These are phyloP conservation scores for Ramularia endophylla DNA, from an alignment of 2,329 filamentous ascomycete species.

Conservation along the genomic window DNA sequence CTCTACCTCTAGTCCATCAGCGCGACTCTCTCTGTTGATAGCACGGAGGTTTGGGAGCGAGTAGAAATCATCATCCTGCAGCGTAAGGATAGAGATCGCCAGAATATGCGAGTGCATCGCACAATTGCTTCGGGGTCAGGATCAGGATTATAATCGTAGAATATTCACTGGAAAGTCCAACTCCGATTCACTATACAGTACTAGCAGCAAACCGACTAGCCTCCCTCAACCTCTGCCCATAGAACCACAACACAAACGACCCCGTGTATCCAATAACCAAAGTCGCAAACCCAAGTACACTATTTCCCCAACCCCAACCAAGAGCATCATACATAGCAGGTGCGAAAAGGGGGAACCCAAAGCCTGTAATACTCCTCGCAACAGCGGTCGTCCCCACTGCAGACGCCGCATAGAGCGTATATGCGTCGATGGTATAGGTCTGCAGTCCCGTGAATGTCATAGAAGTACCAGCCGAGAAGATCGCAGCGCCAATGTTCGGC, in stretches of 20 bases:
- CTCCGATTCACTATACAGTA: too few relatives aligned
- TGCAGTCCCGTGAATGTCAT: conserved; percentile 50
- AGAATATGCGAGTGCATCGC: too few relatives aligned
- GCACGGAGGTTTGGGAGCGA: too few relatives aligned
- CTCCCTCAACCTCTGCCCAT: conserved; percentile 27
- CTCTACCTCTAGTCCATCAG: too few relatives aligned
- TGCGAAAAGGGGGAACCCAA: conserved; percentile 55
- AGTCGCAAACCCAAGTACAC: conserved; percentile 49
- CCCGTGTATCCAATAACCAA: conserved; percentile 45
- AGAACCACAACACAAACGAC: conserved; percentile 38
- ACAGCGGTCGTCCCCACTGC: conserved; percentile 49
- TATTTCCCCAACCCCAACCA: conserved; percentile 45
- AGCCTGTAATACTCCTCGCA: conserved; percentile 49
- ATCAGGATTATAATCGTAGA: too few relatives aligned
- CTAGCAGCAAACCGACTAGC: conserved; percentile 23
- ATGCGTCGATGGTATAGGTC: conserved; percentile 54
- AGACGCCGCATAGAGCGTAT: conserved; percentile 39
- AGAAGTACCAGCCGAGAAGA: conserved; percentile 49
- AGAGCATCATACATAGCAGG: conserved; percentile 41
- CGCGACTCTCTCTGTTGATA: too few relatives aligned
- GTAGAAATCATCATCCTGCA: too few relatives aligned
- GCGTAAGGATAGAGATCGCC: too few relatives aligned
- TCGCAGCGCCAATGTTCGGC: conserved; percentile 50
- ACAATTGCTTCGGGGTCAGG: too few relatives aligned
- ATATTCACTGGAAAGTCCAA: too few relatives aligned